These are phyloP conservation scores for Chlamydomonas asymmetrica DNA, from an alignment of 139 green algal genomes.

Conservation along the genomic window DNA sequence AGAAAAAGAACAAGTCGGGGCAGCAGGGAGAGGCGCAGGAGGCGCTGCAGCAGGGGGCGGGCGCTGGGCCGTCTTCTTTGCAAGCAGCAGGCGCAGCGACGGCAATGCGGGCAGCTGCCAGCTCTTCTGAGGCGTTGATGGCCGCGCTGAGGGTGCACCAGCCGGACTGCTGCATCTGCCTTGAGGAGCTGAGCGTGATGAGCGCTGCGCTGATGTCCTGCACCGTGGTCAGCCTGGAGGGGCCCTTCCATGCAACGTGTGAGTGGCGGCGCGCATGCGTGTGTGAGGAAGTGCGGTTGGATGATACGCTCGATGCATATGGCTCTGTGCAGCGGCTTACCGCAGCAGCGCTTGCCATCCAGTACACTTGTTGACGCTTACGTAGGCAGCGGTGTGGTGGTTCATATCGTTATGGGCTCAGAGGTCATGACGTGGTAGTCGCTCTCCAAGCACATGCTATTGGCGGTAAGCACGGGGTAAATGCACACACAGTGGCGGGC, in stretches of 20 bases:
- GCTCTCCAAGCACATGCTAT: background rate
- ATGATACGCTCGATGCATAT: too few species aligned
- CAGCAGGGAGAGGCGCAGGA: too few species aligned
- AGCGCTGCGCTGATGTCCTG: background rate
- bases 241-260: conserved; percentile 7
- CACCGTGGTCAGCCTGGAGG: background rate
- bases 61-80: background rate
- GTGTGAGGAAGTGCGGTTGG: too few species aligned
- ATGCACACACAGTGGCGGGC: background rate
- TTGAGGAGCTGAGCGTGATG: background rate
- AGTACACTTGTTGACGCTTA: too few species aligned
- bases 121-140: background rate
- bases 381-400: too few species aligned
- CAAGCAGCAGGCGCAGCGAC: too few species aligned
- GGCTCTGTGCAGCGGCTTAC: too few species aligned
- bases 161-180: conserved; percentile 8
- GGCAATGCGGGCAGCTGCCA: background rate
- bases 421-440: too few species aligned
- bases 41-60: background rate
- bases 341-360: too few species aligned
- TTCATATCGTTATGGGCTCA: too few species aligned
- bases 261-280: too few species aligned
- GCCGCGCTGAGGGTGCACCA: background rate
- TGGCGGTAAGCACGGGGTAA: background rate
- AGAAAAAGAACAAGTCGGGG: background rate